A percentile compares a stretch with the other conserved stretches of the same genome.
Conservation (phyloP, 768 basidiomycete genomes). For the Psilocybe subaeruginosa region DNA sequence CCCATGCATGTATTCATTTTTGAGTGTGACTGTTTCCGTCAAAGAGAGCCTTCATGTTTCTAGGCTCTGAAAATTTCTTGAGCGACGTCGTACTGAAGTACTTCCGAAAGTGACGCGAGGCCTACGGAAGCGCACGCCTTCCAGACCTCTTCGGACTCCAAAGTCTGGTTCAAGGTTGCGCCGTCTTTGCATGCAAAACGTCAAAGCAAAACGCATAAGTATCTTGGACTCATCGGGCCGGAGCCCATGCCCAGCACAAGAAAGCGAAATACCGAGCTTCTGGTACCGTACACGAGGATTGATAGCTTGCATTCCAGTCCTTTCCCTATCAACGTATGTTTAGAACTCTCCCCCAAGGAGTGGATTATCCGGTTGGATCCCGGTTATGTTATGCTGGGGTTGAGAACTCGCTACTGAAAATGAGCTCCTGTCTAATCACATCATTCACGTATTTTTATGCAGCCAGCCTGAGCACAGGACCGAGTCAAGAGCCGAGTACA, state of each 20-base stretch:
- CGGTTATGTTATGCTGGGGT: neutral
- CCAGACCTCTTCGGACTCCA: neutral
- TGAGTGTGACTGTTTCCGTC: conserved; percentile 12
- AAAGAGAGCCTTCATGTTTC: neutral
- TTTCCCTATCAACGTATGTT: neutral
- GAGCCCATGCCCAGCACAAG: neutral
- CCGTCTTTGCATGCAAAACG: conserved; percentile 3
- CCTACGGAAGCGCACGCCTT: neutral
- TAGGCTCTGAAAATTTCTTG: neutral
- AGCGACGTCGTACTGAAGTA: neutral
- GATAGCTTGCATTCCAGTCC: neutral
- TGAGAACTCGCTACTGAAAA: neutral
- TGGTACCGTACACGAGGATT: neutral
- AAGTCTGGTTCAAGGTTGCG: neutral
- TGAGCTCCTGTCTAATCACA: neutral
- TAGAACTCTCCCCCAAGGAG: neutral
- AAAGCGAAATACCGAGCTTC: neutral
- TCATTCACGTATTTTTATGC: conserved; percentile 1
- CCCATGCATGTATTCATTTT: neutral
- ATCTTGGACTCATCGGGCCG: neutral
- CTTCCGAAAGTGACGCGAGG: neutral
- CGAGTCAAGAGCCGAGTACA: neutral
- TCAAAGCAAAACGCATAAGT: neutral
- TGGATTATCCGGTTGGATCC: neutral
- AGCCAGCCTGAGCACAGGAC: neutral